Evolutionary conservation across 306 rosid species (phyloP).

Genomic region (Amphicarpaea edgeworthii): DNA sequence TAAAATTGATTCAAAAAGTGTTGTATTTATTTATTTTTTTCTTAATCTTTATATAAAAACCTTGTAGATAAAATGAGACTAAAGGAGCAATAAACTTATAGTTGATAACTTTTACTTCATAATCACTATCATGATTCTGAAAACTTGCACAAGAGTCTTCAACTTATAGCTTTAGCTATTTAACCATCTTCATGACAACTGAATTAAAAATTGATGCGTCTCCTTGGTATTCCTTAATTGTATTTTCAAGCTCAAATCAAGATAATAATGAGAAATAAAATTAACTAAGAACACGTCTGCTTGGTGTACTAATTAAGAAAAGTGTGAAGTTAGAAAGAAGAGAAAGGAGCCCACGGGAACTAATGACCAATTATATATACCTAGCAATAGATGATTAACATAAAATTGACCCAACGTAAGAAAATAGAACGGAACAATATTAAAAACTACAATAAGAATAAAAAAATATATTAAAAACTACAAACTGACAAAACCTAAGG

Average conservation of each 20-base stretch:
- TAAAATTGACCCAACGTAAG: background rate
- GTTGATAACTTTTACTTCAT: background rate
- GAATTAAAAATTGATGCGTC: background rate
- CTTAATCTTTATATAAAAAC: too few species aligned
- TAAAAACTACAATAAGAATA: slow-evolving; percentile 46
- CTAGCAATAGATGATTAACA: background rate
- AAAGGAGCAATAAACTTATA: too few species aligned
- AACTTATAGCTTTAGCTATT: too few species aligned
- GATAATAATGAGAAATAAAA: too few species aligned
- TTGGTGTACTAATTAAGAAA: background rate
- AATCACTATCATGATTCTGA: background rate
- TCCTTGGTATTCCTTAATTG: background rate
- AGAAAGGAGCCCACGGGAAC: background rate
- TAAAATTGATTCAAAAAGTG: too few species aligned
- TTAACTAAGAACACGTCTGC: background rate
- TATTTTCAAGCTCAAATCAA: background rate
- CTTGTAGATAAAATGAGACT: too few species aligned
- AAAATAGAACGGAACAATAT: background rate
- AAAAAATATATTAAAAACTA: slow-evolving; percentile 43
- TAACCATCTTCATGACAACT: too few species aligned
- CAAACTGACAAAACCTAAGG: slow-evolving; percentile 52
- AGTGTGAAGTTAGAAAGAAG: background rate
- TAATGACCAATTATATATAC: background rate
- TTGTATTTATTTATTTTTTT: too few species aligned
- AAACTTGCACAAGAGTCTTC: background rate